Percentiles rank a stretch among this genome's conserved stretches.
phyloP scores from a whole-genome alignment of 176 grass and related monocot genomes.

The Neostapfia colusana region DNA sequence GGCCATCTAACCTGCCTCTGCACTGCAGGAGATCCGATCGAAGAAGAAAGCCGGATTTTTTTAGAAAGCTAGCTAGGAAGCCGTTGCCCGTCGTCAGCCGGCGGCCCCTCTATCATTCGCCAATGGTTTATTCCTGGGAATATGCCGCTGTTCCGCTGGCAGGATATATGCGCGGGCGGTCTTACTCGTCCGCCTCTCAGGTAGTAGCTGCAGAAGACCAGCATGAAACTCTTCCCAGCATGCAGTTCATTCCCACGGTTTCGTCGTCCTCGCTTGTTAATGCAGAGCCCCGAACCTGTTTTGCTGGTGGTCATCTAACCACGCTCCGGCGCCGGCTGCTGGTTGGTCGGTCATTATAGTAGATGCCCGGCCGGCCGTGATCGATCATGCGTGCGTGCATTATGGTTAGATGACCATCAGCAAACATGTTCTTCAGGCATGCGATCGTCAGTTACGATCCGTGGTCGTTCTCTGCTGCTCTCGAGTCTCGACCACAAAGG shows the following conservation, averaged over 20 bases:
- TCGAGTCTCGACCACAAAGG: not conserved
- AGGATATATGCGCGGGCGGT: conserved; percentile 16
- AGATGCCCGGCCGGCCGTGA: too few relatives aligned
- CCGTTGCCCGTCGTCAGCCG: conserved; percentile 11
- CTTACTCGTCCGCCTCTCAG: not conserved
- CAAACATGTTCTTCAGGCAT: conserved; percentile 54
- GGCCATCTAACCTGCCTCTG: not conserved
- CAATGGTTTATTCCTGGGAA: conserved; percentile 40
- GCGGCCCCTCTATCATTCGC: conserved; percentile 19
- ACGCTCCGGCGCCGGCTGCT: too few relatives aligned
- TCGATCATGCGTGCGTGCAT: conserved; percentile 8
- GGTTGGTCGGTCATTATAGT: too few relatives aligned
- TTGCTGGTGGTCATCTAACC: conserved; percentile 44
- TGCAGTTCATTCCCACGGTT: too few relatives aligned
- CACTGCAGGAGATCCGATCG: not conserved
- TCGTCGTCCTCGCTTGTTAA: not conserved
- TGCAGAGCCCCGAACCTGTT: conserved; percentile 39
- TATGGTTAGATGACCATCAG: conserved; percentile 82
- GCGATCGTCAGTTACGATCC: not conserved
- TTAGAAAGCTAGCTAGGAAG: too few relatives aligned
- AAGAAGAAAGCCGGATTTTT: conserved; percentile 18
- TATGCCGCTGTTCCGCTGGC: conserved; percentile 24
- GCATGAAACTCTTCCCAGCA: not conserved
- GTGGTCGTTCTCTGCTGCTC: not conserved
- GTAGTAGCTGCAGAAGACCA: not conserved